Evolutionary conservation across 208 protist species (phyloP), one percentile per base, ranked within the genome.

Genomic region (Acanthamoeba royreba): DNA sequence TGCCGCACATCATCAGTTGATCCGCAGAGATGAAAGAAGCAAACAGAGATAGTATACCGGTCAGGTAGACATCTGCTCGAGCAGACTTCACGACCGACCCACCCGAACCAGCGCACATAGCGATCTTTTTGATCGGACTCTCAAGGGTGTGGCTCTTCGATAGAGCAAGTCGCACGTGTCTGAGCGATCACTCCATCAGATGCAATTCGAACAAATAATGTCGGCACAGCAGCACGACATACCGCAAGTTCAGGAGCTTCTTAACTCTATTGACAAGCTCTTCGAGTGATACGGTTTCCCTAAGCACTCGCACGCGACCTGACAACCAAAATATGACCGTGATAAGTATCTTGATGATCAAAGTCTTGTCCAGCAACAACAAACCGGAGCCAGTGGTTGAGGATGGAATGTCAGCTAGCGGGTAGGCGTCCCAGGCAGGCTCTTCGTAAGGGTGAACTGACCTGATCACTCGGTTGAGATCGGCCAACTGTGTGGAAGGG

Each of bases 21-120:
- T n/a, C n/a, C n/a, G n/a, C n/a, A n/a, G n/a, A n/a, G n/a, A n/a
- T n/a, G n/a, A n/a, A n/a, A n/a, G n/a, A n/a, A n/a, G n/a, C n/a
- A n/a, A n/a, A n/a, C n/a, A n/a, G n/a, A n/a, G n/a, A n/a, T n/a
- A n/a, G n/a, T n/a, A n/a, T 19, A 55, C 49, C 49, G 22, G 94
- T 95, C 0, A 95, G 42, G 38, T 93, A 92, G 19, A 95, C 87
- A 61, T 95, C 94, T 2, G 81, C 94, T 15, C 90, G 88, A 47
- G 61, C 63, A 22, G 53, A 52, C 5, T 87, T 53, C 9, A 95
- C 92, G 5, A 95, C 58, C 15, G 58, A 58, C 22, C 55, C 94
- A 49, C 94, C 94, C 45, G 87, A 92, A 15, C 94, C 94, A 17
- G 94, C 94, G 45, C 94, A 95, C 25, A 95, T 25, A 13, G 94